phyloP scores from a whole-genome alignment of 1,139 yeast species.

The Zhuliangozyma blackwelliae region DNA sequence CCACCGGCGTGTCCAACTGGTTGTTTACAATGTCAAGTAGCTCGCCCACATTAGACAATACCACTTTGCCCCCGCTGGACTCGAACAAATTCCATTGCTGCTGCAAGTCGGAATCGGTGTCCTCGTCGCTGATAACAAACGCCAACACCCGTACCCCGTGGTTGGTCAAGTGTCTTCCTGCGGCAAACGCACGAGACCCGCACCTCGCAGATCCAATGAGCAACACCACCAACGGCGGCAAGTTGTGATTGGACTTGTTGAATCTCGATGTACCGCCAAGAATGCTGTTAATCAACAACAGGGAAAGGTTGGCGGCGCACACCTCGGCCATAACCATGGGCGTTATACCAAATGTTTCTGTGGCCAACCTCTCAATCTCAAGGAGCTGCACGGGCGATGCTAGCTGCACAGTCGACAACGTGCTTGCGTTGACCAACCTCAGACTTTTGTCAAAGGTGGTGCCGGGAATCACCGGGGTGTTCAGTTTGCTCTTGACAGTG shows the following conservation, averaged over 20 bases:
- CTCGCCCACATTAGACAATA: slow-evolving; percentile 29
- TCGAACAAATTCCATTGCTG: slow-evolving; percentile 53
- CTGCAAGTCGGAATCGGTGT: slow-evolving; percentile 22
- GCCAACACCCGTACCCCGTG: slow-evolving; percentile 70
- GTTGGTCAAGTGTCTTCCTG: slow-evolving; percentile 76
- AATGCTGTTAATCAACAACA: slow-evolving; percentile 49
- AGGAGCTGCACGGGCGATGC: slow-evolving; percentile 78
- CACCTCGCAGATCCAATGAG: slow-evolving; percentile 71
- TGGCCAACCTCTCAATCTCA: slow-evolving; percentile 67
- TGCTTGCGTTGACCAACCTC: slow-evolving; percentile 19
- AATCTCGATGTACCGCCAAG: slow-evolving; percentile 69
- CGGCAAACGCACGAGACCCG: slow-evolving; percentile 72
- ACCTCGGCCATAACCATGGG: slow-evolving; percentile 57
- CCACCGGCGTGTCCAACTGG: slow-evolving; percentile 69
- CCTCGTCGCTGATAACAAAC: slow-evolving; percentile 39
- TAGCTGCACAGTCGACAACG: slow-evolving; percentile 42
- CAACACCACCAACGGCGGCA: slow-evolving; percentile 72
- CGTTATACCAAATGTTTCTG: slow-evolving; percentile 50
- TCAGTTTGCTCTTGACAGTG: slow-evolving; percentile 5
- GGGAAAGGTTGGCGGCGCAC: slow-evolving; percentile 65
- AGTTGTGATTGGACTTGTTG: slow-evolving; percentile 57
- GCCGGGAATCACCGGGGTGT: slow-evolving; percentile 5
- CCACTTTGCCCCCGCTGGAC: slow-evolving; percentile 41
- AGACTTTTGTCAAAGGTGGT: slow-evolving; percentile 9
- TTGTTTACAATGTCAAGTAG: slow-evolving; percentile 29